Conservation (phyloP, 768 basidiomycete genomes). For the Termitomyces sp. region DNA sequence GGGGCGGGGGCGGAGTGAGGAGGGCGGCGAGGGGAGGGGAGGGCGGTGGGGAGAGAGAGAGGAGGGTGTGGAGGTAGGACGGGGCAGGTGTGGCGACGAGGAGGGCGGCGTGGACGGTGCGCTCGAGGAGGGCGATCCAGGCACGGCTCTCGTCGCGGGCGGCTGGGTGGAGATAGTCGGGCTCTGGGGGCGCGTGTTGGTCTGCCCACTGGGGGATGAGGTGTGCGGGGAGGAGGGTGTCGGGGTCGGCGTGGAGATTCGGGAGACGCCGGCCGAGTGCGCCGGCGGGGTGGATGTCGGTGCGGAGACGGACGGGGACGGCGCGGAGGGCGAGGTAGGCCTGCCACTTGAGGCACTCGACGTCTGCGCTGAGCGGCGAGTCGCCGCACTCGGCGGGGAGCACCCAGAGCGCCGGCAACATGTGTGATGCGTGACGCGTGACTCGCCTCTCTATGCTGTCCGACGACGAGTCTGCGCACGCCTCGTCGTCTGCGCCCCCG, state of each 20-base stretch:
- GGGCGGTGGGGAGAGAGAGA: constrained; percentile 31
- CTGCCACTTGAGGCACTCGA: constrained; percentile 91
- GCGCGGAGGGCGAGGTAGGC: constrained; percentile 74
- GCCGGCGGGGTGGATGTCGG: constrained; percentile 68
- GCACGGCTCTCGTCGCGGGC: constrained; percentile 74
- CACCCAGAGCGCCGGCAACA: constrained; percentile 72
- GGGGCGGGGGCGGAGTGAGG: constrained; percentile 63
- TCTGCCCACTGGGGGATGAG: constrained; percentile 73
- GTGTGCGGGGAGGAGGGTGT: constrained; percentile 58
- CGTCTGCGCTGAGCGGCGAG: constrained; percentile 62
- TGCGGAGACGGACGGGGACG: constrained; percentile 52
- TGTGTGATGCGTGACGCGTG: constrained; percentile 25
- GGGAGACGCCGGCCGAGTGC: constrained; percentile 68
- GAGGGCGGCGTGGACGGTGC: constrained; percentile 71
- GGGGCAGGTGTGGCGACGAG: constrained; percentile 51
- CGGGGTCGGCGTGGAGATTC: constrained; percentile 55
- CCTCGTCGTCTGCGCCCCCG: constrained; percentile 57
- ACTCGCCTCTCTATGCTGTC: constrained; percentile 27
- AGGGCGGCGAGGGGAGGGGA: constrained; percentile 40
- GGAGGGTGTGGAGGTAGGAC: constrained; percentile 37
- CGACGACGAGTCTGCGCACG: constrained; percentile 41
- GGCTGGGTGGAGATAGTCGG: constrained; percentile 50
- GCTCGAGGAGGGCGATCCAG: constrained; percentile 79
- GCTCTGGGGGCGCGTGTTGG: constrained; percentile 22
- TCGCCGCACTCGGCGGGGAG: constrained; percentile 19